A percentile compares a stretch with the other conserved stretches of the same genome.
Evolutionary conservation across 805 yeast genomes (phyloP).

Genomic region (Kazachstania psychrophila): DNA sequence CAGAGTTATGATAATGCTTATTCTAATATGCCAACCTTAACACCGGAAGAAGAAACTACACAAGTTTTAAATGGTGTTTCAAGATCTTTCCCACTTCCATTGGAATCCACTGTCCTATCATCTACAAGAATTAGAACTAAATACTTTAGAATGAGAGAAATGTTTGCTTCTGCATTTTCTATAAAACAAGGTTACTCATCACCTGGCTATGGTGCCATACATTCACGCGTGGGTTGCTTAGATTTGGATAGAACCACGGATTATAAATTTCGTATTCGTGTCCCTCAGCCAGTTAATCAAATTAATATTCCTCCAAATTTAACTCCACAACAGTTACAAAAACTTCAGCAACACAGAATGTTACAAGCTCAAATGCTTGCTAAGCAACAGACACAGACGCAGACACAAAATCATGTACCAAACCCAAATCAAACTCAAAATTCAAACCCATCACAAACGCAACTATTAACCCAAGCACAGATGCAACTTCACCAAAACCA

Average conservation of each 20-base stretch:
- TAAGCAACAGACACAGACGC: slow-evolving; percentile 10
- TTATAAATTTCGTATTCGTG: slow-evolving; percentile 46
- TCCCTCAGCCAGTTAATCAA: slow-evolving; percentile 34
- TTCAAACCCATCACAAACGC: slow-evolving; percentile 8
- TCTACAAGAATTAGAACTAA: slow-evolving; percentile 64
- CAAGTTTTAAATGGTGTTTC: slow-evolving; percentile 85
- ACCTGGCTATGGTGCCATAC: slow-evolving; percentile 47
- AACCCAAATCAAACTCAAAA: slow-evolving; percentile 12
- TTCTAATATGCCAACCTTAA: slow-evolving; percentile 45
- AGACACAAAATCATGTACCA: slow-evolving; percentile 7
- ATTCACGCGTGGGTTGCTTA: slow-evolving; percentile 59
- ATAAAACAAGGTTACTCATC: slow-evolving; percentile 36
- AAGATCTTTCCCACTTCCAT: slow-evolving; percentile 70
- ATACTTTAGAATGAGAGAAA: slow-evolving; percentile 82
- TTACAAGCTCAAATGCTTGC: slow-evolving; percentile 12
- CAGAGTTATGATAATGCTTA: neutral
- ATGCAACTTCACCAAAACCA: too few species aligned
- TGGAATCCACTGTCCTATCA: slow-evolving; percentile 63
- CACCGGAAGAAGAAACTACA: slow-evolving; percentile 88
- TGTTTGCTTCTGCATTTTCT: slow-evolving; percentile 70
- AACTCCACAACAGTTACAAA: slow-evolving; percentile 20
- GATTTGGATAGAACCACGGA: slow-evolving; percentile 64
- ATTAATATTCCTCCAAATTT: slow-evolving; percentile 15
- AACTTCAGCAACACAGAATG: slow-evolving; percentile 21
- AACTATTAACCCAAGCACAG: slow-evolving; percentile 5